phyloP scores from a whole-genome alignment of 352 stramenopile species.

The Globisporangium okanoganense region DNA sequence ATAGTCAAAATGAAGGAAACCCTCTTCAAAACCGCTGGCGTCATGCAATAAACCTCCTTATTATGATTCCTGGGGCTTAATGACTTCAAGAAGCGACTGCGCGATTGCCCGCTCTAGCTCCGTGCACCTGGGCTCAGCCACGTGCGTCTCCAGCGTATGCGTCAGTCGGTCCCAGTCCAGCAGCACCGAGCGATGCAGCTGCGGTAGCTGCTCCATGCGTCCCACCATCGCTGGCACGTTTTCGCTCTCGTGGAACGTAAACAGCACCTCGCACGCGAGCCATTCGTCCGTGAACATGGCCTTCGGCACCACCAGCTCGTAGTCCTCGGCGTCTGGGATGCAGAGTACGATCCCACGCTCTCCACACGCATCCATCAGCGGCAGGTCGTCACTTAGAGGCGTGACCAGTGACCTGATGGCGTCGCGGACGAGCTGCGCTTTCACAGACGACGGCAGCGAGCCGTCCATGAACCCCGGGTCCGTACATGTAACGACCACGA shows the following conservation, averaged over 20 bases:
- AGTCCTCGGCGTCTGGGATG: slow-evolving; percentile 16
- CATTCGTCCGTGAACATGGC: slow-evolving; percentile 20
- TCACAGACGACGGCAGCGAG: neutral
- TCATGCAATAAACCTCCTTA: neutral
- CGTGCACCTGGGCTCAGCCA: neutral
- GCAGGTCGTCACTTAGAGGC: neutral
- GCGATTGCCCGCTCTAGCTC: slow-evolving; percentile 3
- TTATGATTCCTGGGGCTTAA: neutral
- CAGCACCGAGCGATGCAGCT: slow-evolving; percentile 7
- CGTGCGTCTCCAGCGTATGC: slow-evolving; percentile 4
- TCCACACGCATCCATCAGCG: slow-evolving; percentile 13
- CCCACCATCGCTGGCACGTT: slow-evolving; percentile 10
- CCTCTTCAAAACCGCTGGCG: neutral
- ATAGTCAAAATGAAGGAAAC: neutral
- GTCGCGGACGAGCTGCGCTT: slow-evolving; percentile 12
- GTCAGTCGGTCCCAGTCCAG: slow-evolving; percentile 3
- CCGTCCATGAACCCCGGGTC: slow-evolving; percentile 11
- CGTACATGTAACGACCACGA: slow-evolving; percentile 8
- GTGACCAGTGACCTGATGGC: slow-evolving; percentile 1
- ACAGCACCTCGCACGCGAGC: slow-evolving; percentile 15
- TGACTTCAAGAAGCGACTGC: neutral
- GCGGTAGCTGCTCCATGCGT: slow-evolving; percentile 6
- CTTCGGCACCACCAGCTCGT: slow-evolving; percentile 17
- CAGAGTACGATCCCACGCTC: slow-evolving; percentile 12
- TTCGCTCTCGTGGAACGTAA: slow-evolving; percentile 17